Evolutionary conservation across 768 basidiomycete genomes (phyloP).

Genomic region (Botryobasidium botryosum): DNA sequence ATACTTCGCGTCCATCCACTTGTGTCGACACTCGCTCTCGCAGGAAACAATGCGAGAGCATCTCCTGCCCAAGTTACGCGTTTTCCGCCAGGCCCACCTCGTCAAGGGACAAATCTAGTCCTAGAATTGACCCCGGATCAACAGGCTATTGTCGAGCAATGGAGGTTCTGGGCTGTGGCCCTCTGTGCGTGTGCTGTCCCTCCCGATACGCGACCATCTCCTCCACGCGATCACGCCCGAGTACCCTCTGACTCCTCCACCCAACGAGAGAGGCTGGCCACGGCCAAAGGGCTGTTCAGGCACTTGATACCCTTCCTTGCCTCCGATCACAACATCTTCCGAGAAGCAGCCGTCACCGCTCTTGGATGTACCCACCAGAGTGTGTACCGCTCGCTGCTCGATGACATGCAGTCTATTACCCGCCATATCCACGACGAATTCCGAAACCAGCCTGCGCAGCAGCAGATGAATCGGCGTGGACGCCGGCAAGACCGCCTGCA

Average conservation of each 20-base stretch:
- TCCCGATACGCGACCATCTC: conserved; percentile 39
- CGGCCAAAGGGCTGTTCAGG: conserved; percentile 66
- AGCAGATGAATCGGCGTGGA: conserved; percentile 34
- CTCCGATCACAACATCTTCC: conserved; percentile 66
- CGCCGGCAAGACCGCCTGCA: conserved; percentile 64
- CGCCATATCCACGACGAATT: conserved; percentile 74
- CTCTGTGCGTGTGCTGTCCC: conserved; percentile 68
- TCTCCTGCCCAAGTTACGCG: conserved; percentile 25
- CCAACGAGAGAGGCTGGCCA: conserved; percentile 67
- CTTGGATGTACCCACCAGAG: conserved; percentile 71
- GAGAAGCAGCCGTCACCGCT: conserved; percentile 73
- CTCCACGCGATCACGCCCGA: conserved; percentile 49
- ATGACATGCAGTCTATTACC: conserved; percentile 65
- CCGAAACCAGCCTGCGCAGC: conserved; percentile 26
- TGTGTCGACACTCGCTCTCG: conserved; percentile 45
- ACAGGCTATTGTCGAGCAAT: conserved; percentile 38
- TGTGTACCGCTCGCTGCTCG: conserved; percentile 64
- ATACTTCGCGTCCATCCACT: conserved; percentile 51
- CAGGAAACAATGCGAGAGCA: conserved; percentile 19
- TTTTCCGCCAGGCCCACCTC: conserved; percentile 5
- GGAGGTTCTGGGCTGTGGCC: conserved; percentile 70
- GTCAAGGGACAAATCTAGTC: conserved; percentile 1
- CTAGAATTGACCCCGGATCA: conserved; percentile 1
- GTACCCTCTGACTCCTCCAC: conserved; percentile 57
- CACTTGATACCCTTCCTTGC: conserved; percentile 78